A percentile compares a stretch with the other conserved stretches of the same genome.
Conservation (phyloP, 2,329 filamentous ascomycete species). For the Colletotrichum spinosum region DNA sequence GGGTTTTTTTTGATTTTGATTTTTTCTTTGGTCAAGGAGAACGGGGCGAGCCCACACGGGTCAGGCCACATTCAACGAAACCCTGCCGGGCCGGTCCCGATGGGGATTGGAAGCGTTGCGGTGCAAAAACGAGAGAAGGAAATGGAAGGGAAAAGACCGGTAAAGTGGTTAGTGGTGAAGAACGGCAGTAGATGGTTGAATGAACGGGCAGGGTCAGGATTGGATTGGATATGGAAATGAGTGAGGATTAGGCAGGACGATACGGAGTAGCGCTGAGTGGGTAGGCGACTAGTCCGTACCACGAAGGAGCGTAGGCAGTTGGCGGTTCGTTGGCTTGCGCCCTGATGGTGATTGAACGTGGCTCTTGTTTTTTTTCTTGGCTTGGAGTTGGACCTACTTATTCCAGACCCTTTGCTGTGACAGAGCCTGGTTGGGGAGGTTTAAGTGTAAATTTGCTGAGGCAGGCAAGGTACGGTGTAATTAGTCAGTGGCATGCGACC, state of each 20-base stretch:
- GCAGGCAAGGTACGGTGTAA: no score
- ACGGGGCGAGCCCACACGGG: constrained; percentile 33
- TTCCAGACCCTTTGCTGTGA: constrained; percentile 8
- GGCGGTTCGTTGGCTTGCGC: constrained; percentile 2
- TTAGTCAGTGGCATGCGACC: no score
- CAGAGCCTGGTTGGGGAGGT: neutral
- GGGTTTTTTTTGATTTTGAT: constrained; percentile 7
- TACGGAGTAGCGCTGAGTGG: neutral
- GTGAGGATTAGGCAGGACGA: neutral
- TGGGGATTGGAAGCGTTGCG: neutral
- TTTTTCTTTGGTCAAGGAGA: constrained; percentile 22
- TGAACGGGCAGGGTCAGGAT: no score
- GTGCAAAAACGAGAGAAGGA: constrained; percentile 2
- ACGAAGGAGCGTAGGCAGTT: constrained; percentile 18
- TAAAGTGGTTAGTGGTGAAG: neutral
- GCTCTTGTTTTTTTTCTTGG: neutral
- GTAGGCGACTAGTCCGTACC: no score
- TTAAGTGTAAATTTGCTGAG: no score
- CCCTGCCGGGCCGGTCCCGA: constrained; percentile 21
- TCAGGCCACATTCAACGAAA: constrained; percentile 33
- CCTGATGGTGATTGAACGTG: neutral
- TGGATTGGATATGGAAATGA: neutral
- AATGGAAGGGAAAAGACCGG: neutral
- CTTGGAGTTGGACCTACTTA: constrained; percentile 12
- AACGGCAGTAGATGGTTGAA: neutral